phyloP scores from a whole-genome alignment of 441 rosid species.

The Daphne laureola region DNA sequence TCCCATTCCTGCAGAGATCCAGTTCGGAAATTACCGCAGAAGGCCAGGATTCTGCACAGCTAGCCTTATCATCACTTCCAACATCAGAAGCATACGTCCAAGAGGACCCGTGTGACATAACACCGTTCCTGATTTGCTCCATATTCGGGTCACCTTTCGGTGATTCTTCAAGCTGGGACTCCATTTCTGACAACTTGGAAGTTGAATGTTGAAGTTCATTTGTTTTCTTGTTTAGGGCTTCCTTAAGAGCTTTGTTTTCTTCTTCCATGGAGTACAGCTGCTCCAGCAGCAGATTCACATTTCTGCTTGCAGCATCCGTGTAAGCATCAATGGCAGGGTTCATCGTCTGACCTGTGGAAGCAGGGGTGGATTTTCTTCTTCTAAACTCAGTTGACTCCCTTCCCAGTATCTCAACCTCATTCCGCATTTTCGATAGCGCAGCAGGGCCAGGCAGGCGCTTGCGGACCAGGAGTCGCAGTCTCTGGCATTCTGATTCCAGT shows the following conservation, averaged over 20 bases:
- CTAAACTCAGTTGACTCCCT: constrained; percentile 33
- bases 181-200: constrained; percentile 54
- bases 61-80: constrained; percentile 53
- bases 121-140: constrained; percentile 33
- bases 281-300: constrained; percentile 41
- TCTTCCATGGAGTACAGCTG: constrained; percentile 60
- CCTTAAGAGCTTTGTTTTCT: constrained; percentile 74
- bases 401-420: constrained; percentile 66
- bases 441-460: constrained; percentile 83
- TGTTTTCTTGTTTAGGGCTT: constrained; percentile 51
- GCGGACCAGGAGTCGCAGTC: constrained; percentile 62
- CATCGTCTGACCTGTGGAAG: constrained; percentile 21
- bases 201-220: constrained; percentile 72
- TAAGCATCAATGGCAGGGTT: constrained; percentile 25
- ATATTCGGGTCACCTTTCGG: constrained; percentile 32
- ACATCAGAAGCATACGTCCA: constrained; percentile 45
- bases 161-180: constrained; percentile 48
- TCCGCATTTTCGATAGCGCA: constrained; percentile 65
- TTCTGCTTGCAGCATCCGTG: constrained; percentile 28
- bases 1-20: constrained; percentile 54
- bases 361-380: constrained; percentile 39
- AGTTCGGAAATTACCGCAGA: constrained; percentile 64
- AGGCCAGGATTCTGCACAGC: constrained; percentile 70
- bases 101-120: constrained; percentile 35
- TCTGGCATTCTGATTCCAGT: constrained; percentile 83